Evolutionary conservation across 495 filamentous ascomycete species (phyloP), one percentile per base, ranked within the genome.

Genomic region (Annulohypoxylon nitens): DNA sequence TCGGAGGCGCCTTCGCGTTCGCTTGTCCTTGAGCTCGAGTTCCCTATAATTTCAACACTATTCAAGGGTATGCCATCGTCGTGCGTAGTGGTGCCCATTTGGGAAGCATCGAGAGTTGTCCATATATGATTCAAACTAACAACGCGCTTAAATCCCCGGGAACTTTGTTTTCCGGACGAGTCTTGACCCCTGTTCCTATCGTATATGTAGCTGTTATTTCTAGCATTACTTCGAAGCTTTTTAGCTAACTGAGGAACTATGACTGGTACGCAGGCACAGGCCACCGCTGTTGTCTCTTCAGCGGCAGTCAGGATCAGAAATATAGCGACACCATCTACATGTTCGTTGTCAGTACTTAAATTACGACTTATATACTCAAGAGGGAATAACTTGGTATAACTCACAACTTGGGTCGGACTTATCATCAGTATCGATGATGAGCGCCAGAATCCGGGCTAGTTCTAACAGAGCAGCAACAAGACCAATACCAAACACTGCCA

Each of bases 401-500:
- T 76, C 65, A 80, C 78, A 80, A 47, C 76, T 77, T 23, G 78
- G 77, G 25, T 80, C 78, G 10, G 59, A 60, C 37, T 77, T 74
- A 23, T 78, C 78, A 36, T 78, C 76, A 0, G 78, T 80, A 16
- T 74, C 75, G 26, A 75, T 58, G 30, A 74, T 48, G 9, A 76
- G 71, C 1, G 61, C 70, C n/a, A 76, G 48, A 0, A 76, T 51
- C n/a, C 73, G 70, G 37, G 34, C 69, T 33, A 78, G 41, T 63
- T 78, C 74, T 14, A 80, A 65, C 51, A 76, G 26, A 66, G 75
- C 78, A 20, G 67, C 71, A 61, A 67, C 60, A 34, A 60, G 45
- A 41, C 55, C 76, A 63, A 77, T 74, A n/a, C 75, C 71, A 61
- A 81, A 81, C 12, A 80, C 70, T n/a, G 63, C 76, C 41, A 78